A percentile compares a stretch with the other conserved stretches of the same genome.
phyloP scores from a whole-genome alignment of 2,329 filamentous ascomycete species.

The Truncatella angustata region DNA sequence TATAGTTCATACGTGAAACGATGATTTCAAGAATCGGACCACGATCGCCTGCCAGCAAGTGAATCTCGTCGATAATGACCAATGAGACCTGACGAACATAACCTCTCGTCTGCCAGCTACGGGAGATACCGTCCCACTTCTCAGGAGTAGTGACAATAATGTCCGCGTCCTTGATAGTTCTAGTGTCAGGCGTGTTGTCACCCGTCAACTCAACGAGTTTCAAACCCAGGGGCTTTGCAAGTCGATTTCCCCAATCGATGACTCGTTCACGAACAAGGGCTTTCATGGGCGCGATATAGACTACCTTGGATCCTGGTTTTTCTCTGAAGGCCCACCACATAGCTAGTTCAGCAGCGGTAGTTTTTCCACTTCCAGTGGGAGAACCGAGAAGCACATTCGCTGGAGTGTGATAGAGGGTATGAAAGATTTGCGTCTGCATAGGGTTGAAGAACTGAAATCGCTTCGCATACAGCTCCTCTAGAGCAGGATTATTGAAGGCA shows the following conservation, averaged over 20 bases:
- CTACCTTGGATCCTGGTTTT: constrained; percentile 91
- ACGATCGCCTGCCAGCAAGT: constrained; percentile 92
- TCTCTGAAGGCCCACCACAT: constrained; percentile 99
- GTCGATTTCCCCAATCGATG: constrained; percentile 84
- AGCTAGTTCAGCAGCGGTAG: constrained; percentile 88
- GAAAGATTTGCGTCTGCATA: constrained; percentile 99
- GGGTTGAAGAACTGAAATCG: constrained; percentile 97
- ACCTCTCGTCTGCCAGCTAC: constrained; percentile 96
- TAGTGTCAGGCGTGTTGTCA: constrained; percentile 96
- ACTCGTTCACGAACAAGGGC: constrained; percentile 94
- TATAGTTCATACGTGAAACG: constrained; percentile 94
- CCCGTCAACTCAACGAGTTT: constrained; percentile 88
- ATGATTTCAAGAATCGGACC: constrained; percentile 99
- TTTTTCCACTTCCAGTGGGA: constrained; percentile 96
- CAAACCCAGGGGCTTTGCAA: constrained; percentile 79
- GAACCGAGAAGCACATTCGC: constrained; percentile 93
- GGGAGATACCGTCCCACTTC: constrained; percentile 99
- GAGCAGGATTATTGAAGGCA: constrained; percentile 79
- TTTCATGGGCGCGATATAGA: constrained; percentile 99
- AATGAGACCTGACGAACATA: constrained; percentile 94
- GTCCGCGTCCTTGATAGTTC: constrained; percentile 92
- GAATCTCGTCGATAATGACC: constrained; percentile 98
- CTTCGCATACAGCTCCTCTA: constrained; percentile 86
- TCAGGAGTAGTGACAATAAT: constrained; percentile 99
- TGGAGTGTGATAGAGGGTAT: constrained; percentile 88